Conservation (phyloP, 2,329 filamentous ascomycete species). For the Xylariaceae sp. region DNA sequence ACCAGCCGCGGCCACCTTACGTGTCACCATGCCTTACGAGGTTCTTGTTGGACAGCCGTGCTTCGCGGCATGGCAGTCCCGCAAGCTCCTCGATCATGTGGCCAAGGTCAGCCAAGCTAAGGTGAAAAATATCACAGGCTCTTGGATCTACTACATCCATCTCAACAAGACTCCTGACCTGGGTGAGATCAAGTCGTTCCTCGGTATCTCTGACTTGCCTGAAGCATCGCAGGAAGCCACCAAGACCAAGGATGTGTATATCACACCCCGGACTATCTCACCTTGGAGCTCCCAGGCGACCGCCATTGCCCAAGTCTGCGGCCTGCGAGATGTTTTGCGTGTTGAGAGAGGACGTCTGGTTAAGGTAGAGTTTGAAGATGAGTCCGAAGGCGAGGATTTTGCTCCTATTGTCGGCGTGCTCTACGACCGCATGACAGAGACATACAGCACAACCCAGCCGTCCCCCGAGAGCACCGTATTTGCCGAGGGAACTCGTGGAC, state of each 20-base stretch:
- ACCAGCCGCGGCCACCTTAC: neutral
- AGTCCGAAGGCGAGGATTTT: slow-evolving; percentile 43
- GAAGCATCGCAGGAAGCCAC: slow-evolving; percentile 28
- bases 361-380: slow-evolving; percentile 56
- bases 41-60: slow-evolving; percentile 40
- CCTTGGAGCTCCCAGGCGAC: slow-evolving; percentile 88
- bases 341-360: slow-evolving; percentile 75
- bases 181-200: slow-evolving; percentile 31
- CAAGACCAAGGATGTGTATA: slow-evolving; percentile 57
- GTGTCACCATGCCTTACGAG: slow-evolving; percentile 26
- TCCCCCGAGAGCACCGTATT: slow-evolving; percentile 69
- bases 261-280: slow-evolving; percentile 80
- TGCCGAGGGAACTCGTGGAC: slow-evolving; percentile 55
- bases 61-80: slow-evolving; percentile 43
- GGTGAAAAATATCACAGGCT: slow-evolving; percentile 46
- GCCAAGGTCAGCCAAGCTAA: slow-evolving; percentile 37
- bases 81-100: slow-evolving; percentile 42
- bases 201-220: slow-evolving; percentile 24
- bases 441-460: slow-evolving; percentile 61
- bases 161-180: slow-evolving; percentile 43
- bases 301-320: slow-evolving; percentile 88
- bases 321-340: slow-evolving; percentile 65
- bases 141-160: slow-evolving; percentile 64
- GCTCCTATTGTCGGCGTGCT: slow-evolving; percentile 61
- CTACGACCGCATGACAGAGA: slow-evolving; percentile 95